A percentile compares a stretch with the other conserved stretches of the same genome.
Evolutionary conservation across 2,329 filamentous ascomycete genomes (phyloP).

Genomic region (Metarhizium humberi): DNA sequence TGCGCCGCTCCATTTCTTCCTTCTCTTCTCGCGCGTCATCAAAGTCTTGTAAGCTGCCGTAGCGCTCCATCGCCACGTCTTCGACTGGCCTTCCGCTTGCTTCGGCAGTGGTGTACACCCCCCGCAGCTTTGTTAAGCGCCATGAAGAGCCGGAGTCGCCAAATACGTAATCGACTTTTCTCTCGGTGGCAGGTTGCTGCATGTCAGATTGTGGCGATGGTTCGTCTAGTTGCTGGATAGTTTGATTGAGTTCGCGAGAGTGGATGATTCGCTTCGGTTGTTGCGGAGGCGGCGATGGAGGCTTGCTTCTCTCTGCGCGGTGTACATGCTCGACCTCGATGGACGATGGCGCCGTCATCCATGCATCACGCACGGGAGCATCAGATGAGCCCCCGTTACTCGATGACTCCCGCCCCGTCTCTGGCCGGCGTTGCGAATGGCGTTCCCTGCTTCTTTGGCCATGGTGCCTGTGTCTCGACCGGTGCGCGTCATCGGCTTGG

Average conservation of each 20-base stretch:
- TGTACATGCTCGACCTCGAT: conserved; percentile 79
- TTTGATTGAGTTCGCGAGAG: conserved; percentile 67
- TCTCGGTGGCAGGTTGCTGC: conserved; percentile 36
- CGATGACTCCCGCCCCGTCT: conserved; percentile 37
- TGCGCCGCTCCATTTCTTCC: conserved; percentile 75
- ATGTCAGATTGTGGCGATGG: conserved; percentile 17
- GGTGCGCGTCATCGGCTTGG: conserved; percentile 34
- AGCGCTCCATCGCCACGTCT: conserved; percentile 74
- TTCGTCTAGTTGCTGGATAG: conserved; percentile 49
- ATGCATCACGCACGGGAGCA: conserved; percentile 64
- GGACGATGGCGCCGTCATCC: conserved; percentile 86
- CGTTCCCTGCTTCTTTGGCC: conserved; percentile 7
- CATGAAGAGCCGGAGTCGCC: conserved; percentile 85
- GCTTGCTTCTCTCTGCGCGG: conserved; percentile 40
- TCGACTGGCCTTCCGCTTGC: conserved; percentile 66
- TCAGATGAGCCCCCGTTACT: conserved; percentile 15
- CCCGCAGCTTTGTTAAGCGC: conserved; percentile 92
- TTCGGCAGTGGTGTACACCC: conserved; percentile 71
- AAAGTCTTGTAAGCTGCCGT: conserved; percentile 72
- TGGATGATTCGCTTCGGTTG: conserved; percentile 66
- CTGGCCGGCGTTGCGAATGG: conserved; percentile 41
- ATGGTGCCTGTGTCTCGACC: conserved; percentile 23
- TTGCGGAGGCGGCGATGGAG: conserved; percentile 41
- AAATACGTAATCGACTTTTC: conserved; percentile 65
- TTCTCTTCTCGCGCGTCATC: conserved; percentile 91